These are phyloP conservation scores for Salix brachista DNA, from an alignment of 345 rosid genomes.

Conservation along the genomic window DNA sequence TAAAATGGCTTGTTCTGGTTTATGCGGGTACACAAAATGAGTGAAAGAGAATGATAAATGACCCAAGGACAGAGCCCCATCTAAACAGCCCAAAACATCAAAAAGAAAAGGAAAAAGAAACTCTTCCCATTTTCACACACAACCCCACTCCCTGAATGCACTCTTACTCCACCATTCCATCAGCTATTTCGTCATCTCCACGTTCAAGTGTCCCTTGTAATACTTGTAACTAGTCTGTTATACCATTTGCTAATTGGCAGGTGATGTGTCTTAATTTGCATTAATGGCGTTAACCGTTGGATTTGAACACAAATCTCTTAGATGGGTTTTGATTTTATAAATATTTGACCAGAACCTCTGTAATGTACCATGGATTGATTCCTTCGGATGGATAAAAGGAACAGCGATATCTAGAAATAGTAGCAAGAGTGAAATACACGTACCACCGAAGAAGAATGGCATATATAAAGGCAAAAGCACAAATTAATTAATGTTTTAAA, in stretches of 20 bases:
- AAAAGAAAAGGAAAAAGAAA: neutral
- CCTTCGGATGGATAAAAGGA: neutral
- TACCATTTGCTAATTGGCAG: neutral
- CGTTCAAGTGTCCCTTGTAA: conserved; percentile 38
- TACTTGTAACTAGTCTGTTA: neutral
- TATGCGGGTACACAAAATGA: conserved; percentile 14
- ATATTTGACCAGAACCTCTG: neutral
- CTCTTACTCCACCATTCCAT: conserved; percentile 68
- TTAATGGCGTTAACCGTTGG: conserved; percentile 4
- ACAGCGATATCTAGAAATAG: no score
- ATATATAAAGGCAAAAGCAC: no score
- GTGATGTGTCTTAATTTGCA: conserved; percentile 3
- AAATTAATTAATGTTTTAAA: no score
- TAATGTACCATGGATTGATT: neutral
- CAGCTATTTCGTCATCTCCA: conserved; percentile 69
- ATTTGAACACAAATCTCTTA: neutral
- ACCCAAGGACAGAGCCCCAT: conserved; percentile 15
- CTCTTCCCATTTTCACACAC: conserved; percentile 45
- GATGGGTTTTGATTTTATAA: neutral
- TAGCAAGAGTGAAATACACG: no score
- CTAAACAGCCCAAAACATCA: neutral
- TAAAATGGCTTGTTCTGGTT: conserved; percentile 37
- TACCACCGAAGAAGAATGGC: no score
- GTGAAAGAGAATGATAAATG: conserved; percentile 36
- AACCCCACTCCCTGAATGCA: conserved; percentile 52